These are phyloP conservation scores for Neocallimastix lanati DNA, from an alignment of 192 early-diverging fungal species.

Conservation along the genomic window DNA sequence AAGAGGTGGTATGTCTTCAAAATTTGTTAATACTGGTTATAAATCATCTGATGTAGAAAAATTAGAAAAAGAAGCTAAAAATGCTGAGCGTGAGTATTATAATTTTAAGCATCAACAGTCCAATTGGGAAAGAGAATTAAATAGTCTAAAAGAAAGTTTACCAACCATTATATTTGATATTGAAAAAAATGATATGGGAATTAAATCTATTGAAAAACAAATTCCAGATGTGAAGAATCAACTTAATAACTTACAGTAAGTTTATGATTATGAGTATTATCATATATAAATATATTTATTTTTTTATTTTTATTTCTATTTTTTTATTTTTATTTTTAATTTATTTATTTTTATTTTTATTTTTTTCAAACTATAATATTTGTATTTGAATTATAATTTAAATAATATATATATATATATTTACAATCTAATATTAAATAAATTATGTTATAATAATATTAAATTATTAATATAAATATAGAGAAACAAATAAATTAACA, in stretches of 20 bases:
- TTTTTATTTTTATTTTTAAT: too few relatives aligned
- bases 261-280: too few relatives aligned
- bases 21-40: constrained; percentile 9
- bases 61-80: constrained; percentile 37
- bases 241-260: constrained; percentile 30
- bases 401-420: too few relatives aligned
- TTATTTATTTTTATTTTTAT: too few relatives aligned
- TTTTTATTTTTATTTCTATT: background rate
- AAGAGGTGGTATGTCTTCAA: constrained; percentile 80
- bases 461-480: too few relatives aligned
- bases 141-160: constrained; percentile 26
- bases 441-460: too few relatives aligned
- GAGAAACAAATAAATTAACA: constrained; percentile 10
- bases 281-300: background rate
- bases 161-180: constrained; percentile 38
- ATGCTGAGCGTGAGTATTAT: constrained; percentile 28
- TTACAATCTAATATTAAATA: too few relatives aligned
- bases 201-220: constrained; percentile 40
- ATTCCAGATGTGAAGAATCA: constrained; percentile 49
- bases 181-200: constrained; percentile 55
- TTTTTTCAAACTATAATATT: too few relatives aligned
- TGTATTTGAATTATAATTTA: too few relatives aligned
- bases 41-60: constrained; percentile 14
- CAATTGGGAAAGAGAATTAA: constrained; percentile 14
- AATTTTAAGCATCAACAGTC: constrained; percentile 14